Conservation (phyloP, 78 protist species). For the Goniomonas avonlea region DNA sequence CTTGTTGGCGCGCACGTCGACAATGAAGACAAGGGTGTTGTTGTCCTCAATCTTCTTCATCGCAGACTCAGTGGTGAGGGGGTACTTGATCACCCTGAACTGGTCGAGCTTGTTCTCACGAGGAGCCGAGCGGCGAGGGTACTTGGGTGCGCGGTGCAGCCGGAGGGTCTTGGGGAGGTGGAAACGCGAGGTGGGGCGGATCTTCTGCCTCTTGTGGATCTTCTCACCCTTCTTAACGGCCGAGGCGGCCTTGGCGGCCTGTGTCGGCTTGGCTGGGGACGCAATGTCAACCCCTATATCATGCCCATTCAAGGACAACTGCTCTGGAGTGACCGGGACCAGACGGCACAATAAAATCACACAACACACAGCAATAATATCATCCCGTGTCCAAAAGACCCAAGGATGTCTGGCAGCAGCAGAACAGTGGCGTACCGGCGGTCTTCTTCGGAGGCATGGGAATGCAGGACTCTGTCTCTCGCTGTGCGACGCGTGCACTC, state of each 20-base stretch:
- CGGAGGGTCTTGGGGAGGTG: constrained; percentile 59
- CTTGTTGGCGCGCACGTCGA: constrained; percentile 85
- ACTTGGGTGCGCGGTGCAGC: constrained; percentile 34
- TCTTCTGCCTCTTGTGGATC: constrained; percentile 27
- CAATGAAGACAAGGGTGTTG: constrained; percentile 95
- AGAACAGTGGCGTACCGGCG: no score
- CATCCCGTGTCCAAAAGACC: no score
- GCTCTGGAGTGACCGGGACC: no score
- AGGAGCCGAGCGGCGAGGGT: constrained; percentile 21
- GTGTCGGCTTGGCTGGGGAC: not conserved
- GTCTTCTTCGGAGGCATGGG: no score
- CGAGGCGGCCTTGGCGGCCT: constrained; percentile 43
- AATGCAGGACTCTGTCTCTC: no score
- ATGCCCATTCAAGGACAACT: no score
- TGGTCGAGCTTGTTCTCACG: constrained; percentile 35
- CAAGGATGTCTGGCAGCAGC: no score
- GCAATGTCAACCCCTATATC: not conserved
- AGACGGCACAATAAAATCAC: no score
- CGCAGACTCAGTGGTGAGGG: constrained; percentile 92
- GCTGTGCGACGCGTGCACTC: no score
- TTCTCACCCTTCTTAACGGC: constrained; percentile 21
- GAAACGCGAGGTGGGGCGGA: constrained; percentile 38
- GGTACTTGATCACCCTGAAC: constrained; percentile 53
- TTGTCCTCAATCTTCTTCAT: constrained; percentile 92
- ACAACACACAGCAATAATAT: no score